phyloP scores from a whole-genome alignment of 495 filamentous ascomycete genomes.

The Penicillium robsamsonii region DNA sequence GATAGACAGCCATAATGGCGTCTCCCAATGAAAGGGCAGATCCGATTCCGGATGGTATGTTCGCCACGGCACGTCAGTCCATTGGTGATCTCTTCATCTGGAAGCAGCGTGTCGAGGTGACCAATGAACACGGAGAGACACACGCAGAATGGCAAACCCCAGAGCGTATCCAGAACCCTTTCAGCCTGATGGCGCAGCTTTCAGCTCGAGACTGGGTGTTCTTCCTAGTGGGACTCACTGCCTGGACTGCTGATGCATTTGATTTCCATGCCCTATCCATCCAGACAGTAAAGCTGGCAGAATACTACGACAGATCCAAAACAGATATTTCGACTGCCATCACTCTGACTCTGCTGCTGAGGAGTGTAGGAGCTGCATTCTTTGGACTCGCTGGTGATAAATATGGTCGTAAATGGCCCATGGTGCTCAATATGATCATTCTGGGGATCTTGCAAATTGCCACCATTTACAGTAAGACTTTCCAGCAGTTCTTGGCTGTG shows the following conservation, averaged over 20 bases:
- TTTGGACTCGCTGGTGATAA: constrained; percentile 73
- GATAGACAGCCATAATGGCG: constrained; percentile 4
- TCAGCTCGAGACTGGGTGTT: constrained; percentile 57
- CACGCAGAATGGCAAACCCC: constrained; percentile 60
- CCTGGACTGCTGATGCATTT: constrained; percentile 71
- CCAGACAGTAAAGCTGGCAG: constrained; percentile 64
- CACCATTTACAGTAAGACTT: constrained; percentile 67
- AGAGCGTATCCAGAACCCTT: constrained; percentile 57
- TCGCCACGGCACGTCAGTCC: constrained; percentile 57
- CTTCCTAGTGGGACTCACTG: constrained; percentile 60
- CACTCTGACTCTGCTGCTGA: constrained; percentile 68
- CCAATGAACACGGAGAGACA: constrained; percentile 52
- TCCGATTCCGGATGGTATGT: constrained; percentile 56
- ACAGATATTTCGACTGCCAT: constrained; percentile 72
- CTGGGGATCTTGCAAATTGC: constrained; percentile 66
- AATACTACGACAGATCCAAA: constrained; percentile 61
- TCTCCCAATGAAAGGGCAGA: constrained; percentile 51
- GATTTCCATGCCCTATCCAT: constrained; percentile 78
- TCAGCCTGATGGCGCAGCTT: constrained; percentile 58
- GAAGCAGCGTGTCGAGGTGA: constrained; percentile 64
- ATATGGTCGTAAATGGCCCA: constrained; percentile 79
- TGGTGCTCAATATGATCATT: constrained; percentile 68
- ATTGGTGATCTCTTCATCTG: constrained; percentile 63
- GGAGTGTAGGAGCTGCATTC: constrained; percentile 65
- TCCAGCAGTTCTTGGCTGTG: constrained; percentile 67